A percentile compares a stretch with the other conserved stretches of the same genome.
These are phyloP conservation scores for Trichophyton verrucosum DNA, from an alignment of 2,329 filamentous ascomycete species.

Conservation along the genomic window DNA sequence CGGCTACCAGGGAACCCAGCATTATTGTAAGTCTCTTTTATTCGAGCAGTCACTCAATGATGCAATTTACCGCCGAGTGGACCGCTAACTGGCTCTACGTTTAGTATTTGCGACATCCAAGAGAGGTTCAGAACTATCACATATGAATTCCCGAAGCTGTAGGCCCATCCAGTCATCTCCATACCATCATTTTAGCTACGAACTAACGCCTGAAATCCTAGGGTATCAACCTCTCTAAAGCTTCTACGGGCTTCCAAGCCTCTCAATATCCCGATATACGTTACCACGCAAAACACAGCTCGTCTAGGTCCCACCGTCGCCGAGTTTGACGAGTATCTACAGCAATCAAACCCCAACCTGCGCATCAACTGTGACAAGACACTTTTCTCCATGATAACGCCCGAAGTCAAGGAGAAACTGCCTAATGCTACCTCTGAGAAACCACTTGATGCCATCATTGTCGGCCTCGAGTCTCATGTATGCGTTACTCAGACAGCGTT, in stretches of 20 bases:
- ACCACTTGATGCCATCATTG: constrained; percentile 55
- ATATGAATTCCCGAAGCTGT: constrained; percentile 74
- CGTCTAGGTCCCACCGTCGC: constrained; percentile 70
- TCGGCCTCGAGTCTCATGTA: constrained; percentile 89
- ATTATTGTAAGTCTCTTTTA: constrained; percentile 29
- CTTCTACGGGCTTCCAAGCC: constrained; percentile 47
- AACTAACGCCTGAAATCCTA: constrained; percentile 20
- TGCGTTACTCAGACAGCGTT: constrained; percentile 88
- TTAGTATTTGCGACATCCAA: constrained; percentile 84
- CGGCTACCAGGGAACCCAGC: constrained; percentile 31
- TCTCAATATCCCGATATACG: constrained; percentile 59
- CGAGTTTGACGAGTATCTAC: constrained; percentile 49
- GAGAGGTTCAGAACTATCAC: constrained; percentile 82
- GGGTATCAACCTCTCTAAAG: constrained; percentile 55
- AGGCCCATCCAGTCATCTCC: constrained; percentile 13
- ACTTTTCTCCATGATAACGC: constrained; percentile 74
- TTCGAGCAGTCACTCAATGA: background rate
- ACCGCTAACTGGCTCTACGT: background rate
- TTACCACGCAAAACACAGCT: constrained; percentile 71
- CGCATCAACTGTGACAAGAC: constrained; percentile 67
- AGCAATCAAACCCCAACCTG: constrained; percentile 38
- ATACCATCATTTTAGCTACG: background rate
- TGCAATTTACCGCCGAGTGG: background rate
- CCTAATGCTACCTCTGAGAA: constrained; percentile 20
- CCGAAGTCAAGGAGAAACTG: constrained; percentile 43